Evolutionary conservation across 2,329 filamentous ascomycete genomes (phyloP).

Genomic region (Monosporascus sp.): DNA sequence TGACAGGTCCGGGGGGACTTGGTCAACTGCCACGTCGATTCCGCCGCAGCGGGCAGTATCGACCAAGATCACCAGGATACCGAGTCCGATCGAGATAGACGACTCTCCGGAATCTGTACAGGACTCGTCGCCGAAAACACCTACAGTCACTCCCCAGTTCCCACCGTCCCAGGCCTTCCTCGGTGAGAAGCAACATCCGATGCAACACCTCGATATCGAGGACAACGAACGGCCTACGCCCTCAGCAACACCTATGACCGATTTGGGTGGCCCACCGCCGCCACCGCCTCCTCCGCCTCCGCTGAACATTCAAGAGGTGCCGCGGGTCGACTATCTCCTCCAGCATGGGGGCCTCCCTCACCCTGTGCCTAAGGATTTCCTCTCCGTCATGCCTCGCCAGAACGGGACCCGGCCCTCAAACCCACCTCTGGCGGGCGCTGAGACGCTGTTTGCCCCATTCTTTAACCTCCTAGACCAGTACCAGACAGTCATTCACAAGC

Average conservation of each 20-base stretch:
- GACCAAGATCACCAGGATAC: constrained; percentile 21
- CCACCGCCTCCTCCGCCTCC: constrained; percentile 72
- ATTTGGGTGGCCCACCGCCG: constrained; percentile 42
- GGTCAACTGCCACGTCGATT: constrained; percentile 28
- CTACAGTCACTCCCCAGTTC: constrained; percentile 48
- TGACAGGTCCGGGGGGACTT: constrained; percentile 24
- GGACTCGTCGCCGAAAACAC: constrained; percentile 56
- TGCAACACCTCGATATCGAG: constrained; percentile 28
- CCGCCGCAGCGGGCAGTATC: constrained; percentile 29
- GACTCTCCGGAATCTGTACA: constrained; percentile 46
- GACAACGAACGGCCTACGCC: constrained; percentile 35
- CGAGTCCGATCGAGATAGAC: constrained; percentile 36
- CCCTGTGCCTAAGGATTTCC: constrained; percentile 66
- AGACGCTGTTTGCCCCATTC: constrained; percentile 75
- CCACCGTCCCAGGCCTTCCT: constrained; percentile 37
- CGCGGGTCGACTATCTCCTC: constrained; percentile 85
- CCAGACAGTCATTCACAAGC: constrained; percentile 70
- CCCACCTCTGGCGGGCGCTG: constrained; percentile 60
- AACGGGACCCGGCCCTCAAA: constrained; percentile 55
- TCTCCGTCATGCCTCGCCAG: constrained; percentile 56
- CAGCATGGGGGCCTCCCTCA: constrained; percentile 78
- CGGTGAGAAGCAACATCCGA: constrained; percentile 31
- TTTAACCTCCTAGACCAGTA: constrained; percentile 83
- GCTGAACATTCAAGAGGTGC: constrained; percentile 63
- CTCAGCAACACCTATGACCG: constrained; percentile 35